Percentiles rank a stretch among this genome's conserved stretches.
Conservation (phyloP, 192 early-diverging fungal species). For the Coemansia furcata region DNA sequence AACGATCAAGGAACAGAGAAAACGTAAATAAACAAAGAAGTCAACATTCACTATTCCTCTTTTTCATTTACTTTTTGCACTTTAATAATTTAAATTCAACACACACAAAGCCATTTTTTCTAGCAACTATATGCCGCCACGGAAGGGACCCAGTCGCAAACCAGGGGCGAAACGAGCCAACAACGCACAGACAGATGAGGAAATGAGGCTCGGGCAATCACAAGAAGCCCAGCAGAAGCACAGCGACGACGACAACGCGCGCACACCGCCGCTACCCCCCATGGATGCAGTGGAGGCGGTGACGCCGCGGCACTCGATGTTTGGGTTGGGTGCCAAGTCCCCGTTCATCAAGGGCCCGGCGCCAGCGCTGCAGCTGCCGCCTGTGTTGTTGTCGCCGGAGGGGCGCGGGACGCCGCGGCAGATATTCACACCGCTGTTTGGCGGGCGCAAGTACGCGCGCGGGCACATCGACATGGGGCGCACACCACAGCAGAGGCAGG, state of each 20-base stretch:
- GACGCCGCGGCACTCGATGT: background rate
- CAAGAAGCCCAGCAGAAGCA: background rate
- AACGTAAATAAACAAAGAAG: too few species aligned
- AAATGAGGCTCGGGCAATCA: background rate
- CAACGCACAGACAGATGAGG: background rate
- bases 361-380: too few species aligned
- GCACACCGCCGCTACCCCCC: background rate
- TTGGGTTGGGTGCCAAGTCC: background rate
- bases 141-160: constrained; percentile 11
- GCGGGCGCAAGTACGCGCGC: constrained; percentile 37
- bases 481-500: constrained; percentile 8
- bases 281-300: background rate
- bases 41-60: too few species aligned
- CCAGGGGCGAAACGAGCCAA: background rate
- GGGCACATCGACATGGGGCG: constrained; percentile 19
- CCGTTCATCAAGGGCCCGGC: background rate
- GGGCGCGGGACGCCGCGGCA: constrained; percentile 5
- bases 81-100: too few species aligned
- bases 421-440: constrained; percentile 34
- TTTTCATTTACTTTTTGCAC: too few species aligned
- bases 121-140: too few species aligned
- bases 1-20: too few species aligned
- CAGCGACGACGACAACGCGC: background rate
- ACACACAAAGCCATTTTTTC: too few species aligned
- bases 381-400: background rate